Evolutionary conservation across 2,329 filamentous ascomycete genomes (phyloP), one percentile per base, ranked within the genome.

Genomic region (Fusarium paranaense): DNA sequence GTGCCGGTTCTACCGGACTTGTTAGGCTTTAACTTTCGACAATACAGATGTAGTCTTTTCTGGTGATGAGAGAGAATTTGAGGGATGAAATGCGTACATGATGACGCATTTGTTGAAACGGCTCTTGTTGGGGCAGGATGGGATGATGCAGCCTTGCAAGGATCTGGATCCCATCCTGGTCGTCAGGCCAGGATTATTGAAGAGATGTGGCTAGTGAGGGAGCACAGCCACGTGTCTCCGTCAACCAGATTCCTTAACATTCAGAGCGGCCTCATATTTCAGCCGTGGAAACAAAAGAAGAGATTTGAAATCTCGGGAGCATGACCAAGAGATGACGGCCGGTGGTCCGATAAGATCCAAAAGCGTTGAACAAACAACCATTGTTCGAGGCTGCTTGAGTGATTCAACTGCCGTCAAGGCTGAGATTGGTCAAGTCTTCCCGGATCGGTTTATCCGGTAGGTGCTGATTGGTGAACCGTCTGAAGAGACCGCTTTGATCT

Each of bases 91-190:
- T 63, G 40, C 13, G 56, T 50, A n/a, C 45, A 47, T 14, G 57
- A 63, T 62, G 71, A 72, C 63, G 71, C 52, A 69, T 74, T 71
- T 74, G 68, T 72, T 72, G 68, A 66, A 74, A 37, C 42, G 52
- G 56, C 60, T 50, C 64, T 67, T 72, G 72, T 74, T 74, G 71
- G 72, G 72, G 60, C 33, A 47, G 45, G 45, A 61, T 50, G 58
- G 35, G 57, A 69, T 40, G 57, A 69, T 32, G 57, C n/a, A 60
- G 27, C 52, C 45, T 61, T 69, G 38, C 71, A 69, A 74, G 71
- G 71, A 57, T 70, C 37, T 18, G 33, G 14, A 30, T 47, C 42
- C 42, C 22, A 47, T 47, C 42, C 47, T 52, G 18, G 47, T n/a
- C 18, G 25, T 13, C 4, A 14, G 27, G 27, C 18, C 9, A 47